Evolutionary conservation across 2,329 filamentous ascomycete genomes (phyloP), one percentile per base, ranked within the genome.

Genomic region (Claviceps purpurea): DNA sequence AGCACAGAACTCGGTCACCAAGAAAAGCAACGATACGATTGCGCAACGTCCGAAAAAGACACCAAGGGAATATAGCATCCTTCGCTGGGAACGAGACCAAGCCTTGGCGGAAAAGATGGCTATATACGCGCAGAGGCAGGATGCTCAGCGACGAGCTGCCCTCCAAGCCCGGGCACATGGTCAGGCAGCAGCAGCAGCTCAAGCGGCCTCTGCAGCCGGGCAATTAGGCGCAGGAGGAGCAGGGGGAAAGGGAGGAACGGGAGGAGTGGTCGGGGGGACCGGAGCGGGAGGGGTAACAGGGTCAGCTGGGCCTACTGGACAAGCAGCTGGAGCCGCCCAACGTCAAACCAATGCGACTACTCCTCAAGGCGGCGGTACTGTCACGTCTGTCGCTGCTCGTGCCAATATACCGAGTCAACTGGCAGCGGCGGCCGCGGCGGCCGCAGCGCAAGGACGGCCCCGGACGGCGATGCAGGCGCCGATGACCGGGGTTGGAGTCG

Each of bases 71-170:
- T 95, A 96, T 65, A 96, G 90, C 63, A 77, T 87, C 50, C 76
- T 96, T 63, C 89, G 93, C 59, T 84, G 85, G 70, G 91, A 97
- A 63, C 81, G 88, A 45, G 91, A 97, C 60, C 76, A 90, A 62
- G 75, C 76, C 56, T 62, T 84, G 52, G 75, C 75, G 20, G 79
- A 84, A 63, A 76, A 77, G 61, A 74, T 83, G 71, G 70, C 73
- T 49, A 71, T 75, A 56, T 73, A 72, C 57, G 70, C 73, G 50
- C 73, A 75, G 57, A 78, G 84, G 53, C 82, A 86, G 64, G 75
- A 85, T 59, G 68, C 69, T 55, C 71, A 76, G 56, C 70, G 78
- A 63, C 72, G 76, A 67, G 69, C 69, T 59, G 69, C 70, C 40
- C 60, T 73, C 52, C 70, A 77, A 68, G 72, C 70, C 56, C 69